Evolutionary conservation across 169 alveolate genomes (phyloP), one percentile per base, ranked within the genome.

Genomic region (Eimeria falciformis): DNA sequence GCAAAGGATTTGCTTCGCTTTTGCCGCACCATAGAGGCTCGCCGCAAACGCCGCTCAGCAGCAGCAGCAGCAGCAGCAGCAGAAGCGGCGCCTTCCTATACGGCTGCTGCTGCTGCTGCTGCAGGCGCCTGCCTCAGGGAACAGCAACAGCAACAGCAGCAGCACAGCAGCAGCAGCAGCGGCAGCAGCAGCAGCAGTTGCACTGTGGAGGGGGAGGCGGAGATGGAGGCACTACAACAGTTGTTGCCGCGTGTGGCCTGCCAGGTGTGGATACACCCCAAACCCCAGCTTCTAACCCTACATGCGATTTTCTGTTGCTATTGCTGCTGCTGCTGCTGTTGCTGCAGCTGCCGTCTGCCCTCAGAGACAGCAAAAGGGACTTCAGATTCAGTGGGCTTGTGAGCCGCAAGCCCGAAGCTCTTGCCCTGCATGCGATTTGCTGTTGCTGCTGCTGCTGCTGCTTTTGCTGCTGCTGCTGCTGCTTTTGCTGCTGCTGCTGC

Each of bases 401-500:
- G n/a, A n/a, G n/a, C n/a, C n/a, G n/a, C n/a, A n/a, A n/a, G n/a
- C n/a, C n/a, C n/a, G n/a, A n/a, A n/a, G n/a, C n/a, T n/a, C n/a
- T n/a, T n/a, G n/a, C n/a, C n/a, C n/a, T n/a, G n/a, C n/a, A n/a
- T n/a, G n/a, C n/a, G n/a, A n/a, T n/a, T n/a, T n/a, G n/a, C n/a
- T n/a, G n/a, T n/a, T n/a, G n/a, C 62, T 12, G 62, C 62, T 50
- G 23, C 18, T 12, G 62, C 62, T 50, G 62, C 62, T 50, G 81
- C 81, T 68, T 46, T 50, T 68, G 81, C 81, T 68, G 81, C 81
- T 68, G 81, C 53, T 68, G 81, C 81, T 68, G 81, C 46, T 68
- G 81, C 81, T 68, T 46, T 50, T 68, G 81, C 81, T 68, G 50
- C 81, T 25, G 81, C 81, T 68, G 62, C 84, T 73, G 84, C 84